Percentiles rank a stretch among this genome's conserved stretches.
Conservation (phyloP, 2,329 filamentous ascomycete species). For the Fusarium nisikadoi region DNA sequence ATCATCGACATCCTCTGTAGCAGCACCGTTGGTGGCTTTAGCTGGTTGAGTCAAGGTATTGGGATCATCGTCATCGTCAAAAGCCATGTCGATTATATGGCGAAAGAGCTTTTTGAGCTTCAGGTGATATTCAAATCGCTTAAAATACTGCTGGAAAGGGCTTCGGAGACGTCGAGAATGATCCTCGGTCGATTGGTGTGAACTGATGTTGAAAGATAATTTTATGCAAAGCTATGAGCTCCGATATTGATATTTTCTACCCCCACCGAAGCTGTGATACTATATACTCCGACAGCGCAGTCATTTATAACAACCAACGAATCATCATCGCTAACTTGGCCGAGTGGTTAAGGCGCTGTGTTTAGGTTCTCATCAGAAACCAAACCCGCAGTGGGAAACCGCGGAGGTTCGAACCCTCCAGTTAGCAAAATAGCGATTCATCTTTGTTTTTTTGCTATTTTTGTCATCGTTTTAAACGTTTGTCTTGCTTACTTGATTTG, state of each 20-base stretch:
- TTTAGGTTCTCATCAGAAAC: constrained; percentile 39
- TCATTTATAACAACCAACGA: not conserved
- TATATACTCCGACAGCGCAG: accelerated
- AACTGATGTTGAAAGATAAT: constrained; percentile 31
- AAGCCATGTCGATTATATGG: constrained; percentile 49
- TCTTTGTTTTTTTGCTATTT: not conserved
- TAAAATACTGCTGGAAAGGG: not conserved
- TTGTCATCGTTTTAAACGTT: too few relatives aligned
- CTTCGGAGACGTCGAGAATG: not conserved
- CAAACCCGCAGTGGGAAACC: constrained; percentile 42
- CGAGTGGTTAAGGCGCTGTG: constrained; percentile 42
- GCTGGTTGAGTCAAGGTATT: constrained; percentile 30
- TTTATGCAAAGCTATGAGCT: constrained; percentile 37
- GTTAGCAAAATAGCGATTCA: constrained; percentile 31
- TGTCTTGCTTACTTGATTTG: not conserved
- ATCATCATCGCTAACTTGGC: constrained; percentile 40
- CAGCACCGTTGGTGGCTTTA: constrained; percentile 44
- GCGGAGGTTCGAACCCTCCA: constrained; percentile 42
- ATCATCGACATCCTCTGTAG: constrained; percentile 73
- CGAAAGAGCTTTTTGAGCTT: not conserved
- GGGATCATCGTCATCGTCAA: constrained; percentile 58
- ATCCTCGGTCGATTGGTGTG: not conserved
- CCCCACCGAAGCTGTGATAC: accelerated
- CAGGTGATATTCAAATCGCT: not conserved
- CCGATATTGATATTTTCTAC: constrained; percentile 5